These are phyloP conservation scores for Monilinia polystroma DNA, from an alignment of 2,329 filamentous ascomycete species.

Conservation along the genomic window DNA sequence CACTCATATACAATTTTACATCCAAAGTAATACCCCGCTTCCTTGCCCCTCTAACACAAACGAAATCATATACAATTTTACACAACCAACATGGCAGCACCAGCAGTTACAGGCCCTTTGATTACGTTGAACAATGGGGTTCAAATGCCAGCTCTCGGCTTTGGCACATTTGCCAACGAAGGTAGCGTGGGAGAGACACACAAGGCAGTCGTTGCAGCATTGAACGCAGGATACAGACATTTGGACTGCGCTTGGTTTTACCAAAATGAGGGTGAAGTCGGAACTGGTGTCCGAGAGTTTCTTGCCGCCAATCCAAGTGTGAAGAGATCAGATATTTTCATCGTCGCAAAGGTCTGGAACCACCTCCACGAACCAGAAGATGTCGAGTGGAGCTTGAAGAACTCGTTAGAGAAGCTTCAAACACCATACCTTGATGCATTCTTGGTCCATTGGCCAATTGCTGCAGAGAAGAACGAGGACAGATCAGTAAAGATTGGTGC, in stretches of 20 bases:
- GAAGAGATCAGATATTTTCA: slow-evolving; percentile 48
- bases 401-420: slow-evolving; percentile 69
- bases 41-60: not conserved
- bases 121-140: slow-evolving; percentile 41
- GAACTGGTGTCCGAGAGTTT: slow-evolving; percentile 70
- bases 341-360: slow-evolving; percentile 45
- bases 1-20: slow-evolving; percentile 12
- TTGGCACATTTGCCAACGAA: slow-evolving; percentile 42
- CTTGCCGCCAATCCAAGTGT: slow-evolving; percentile 57
- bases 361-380: slow-evolving; percentile 60
- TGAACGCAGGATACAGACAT: slow-evolving; percentile 63
- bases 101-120: slow-evolving; percentile 29
- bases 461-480: slow-evolving; percentile 73
- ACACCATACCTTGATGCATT: slow-evolving; percentile 79
- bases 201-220: slow-evolving; percentile 54
- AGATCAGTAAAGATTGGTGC: slow-evolving; percentile 53
- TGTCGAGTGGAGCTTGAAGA: slow-evolving; percentile 66
- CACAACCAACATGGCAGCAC: slow-evolving; percentile 30
- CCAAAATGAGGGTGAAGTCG: slow-evolving; percentile 81
- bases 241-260: slow-evolving; percentile 77
- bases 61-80: slow-evolving; percentile 13
- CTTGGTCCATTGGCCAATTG: slow-evolving; percentile 79
- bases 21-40: slow-evolving; percentile 15
- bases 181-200: slow-evolving; percentile 45
- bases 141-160: slow-evolving; percentile 46